A percentile compares a stretch with the other conserved stretches of the same genome.
These are phyloP conservation scores for Cryphonectria radicalis DNA, from an alignment of 2,329 filamentous ascomycete genomes.

Conservation along the genomic window DNA sequence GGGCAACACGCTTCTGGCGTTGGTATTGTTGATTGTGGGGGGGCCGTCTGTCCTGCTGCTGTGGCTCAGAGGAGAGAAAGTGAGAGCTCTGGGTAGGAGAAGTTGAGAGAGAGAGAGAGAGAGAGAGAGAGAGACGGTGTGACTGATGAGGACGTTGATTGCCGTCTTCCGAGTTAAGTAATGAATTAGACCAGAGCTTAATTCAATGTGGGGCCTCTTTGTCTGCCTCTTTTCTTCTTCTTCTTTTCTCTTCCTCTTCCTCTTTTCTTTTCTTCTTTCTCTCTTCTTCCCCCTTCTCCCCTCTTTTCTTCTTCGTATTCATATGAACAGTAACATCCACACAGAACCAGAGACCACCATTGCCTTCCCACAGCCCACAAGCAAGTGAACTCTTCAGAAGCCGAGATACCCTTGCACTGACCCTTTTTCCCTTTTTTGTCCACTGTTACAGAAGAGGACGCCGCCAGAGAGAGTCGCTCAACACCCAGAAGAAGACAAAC, in stretches of 20 bases:
- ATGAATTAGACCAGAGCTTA: background rate
- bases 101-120: background rate
- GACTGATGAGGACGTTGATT: background rate
- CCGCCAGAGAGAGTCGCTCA: background rate
- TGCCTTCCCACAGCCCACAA: background rate
- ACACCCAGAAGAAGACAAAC: background rate
- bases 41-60: background rate
- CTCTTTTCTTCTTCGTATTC: background rate
- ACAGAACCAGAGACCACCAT: background rate
- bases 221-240: background rate
- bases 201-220: background rate
- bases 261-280: background rate
- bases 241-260: background rate
- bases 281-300: background rate
- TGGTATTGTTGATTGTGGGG: background rate
- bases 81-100: background rate
- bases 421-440: background rate
- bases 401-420: background rate
- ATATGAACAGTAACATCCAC: background rate
- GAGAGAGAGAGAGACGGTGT: background rate
- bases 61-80: background rate
- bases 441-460: background rate
- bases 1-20: constrained; percentile 35
- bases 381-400: background rate
- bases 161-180: background rate